phyloP scores from a whole-genome alignment of 2,329 filamentous ascomycete genomes.

The Phoma sp. region DNA sequence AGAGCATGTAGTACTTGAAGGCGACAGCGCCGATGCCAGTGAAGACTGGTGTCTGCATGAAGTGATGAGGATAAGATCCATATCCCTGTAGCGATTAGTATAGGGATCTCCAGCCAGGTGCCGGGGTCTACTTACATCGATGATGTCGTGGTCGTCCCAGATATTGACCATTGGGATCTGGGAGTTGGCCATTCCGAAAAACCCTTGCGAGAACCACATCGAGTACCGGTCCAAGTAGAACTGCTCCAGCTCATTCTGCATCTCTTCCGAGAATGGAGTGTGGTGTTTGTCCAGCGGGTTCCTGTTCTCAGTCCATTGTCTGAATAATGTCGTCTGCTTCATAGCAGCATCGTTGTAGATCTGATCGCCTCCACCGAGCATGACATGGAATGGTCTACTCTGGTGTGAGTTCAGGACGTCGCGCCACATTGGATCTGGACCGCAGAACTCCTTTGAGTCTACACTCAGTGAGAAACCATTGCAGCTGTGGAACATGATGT shows the following conservation, averaged over 20 bases:
- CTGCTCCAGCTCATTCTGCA: conserved; percentile 86
- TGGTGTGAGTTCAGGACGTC: conserved; percentile 95
- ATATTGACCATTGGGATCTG: conserved; percentile 99
- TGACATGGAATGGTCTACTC: conserved; percentile 92
- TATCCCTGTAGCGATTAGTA: conserved; percentile 67
- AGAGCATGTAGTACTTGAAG: conserved; percentile 99
- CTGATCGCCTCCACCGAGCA: conserved; percentile 97
- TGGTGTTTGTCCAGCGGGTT: conserved; percentile 82
- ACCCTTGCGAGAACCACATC: conserved; percentile 94
- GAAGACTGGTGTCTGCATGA: conserved; percentile 91
- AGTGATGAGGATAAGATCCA: conserved; percentile 89
- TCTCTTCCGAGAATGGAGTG: conserved; percentile 76
- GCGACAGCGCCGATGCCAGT: conserved; percentile 87
- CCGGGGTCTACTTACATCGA: conserved; percentile 49
- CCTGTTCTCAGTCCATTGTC: conserved; percentile 82
- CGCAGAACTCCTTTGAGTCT: conserved; percentile 80
- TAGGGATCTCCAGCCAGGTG: conserved; percentile 61
- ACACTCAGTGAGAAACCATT: conserved; percentile 90
- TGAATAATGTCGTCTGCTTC: conserved; percentile 76
- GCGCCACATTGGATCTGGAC: conserved; percentile 95
- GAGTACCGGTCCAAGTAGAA: conserved; percentile 91
- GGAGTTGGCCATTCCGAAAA: conserved; percentile 90
- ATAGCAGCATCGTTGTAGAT: conserved; percentile 92
- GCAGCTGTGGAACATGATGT: conserved; percentile 98
- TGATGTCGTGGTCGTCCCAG: conserved; percentile 84